Base-by-base conservation (phyloP, 768 basidiomycete species). In the Holtermannia corniformis region DNA sequence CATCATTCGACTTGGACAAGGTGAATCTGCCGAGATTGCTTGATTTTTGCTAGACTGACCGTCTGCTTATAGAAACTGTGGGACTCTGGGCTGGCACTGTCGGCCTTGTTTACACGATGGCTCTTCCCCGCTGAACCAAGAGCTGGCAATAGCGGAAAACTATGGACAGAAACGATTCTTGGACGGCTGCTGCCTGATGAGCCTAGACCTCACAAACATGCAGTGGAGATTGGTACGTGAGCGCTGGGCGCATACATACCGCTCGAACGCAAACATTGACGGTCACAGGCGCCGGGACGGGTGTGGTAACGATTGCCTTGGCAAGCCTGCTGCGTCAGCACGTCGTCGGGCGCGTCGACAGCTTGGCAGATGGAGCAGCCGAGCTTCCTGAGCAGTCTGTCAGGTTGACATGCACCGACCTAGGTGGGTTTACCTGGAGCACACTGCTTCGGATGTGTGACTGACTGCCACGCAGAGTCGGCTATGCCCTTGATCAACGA, bases 1-100 rank as follows among this genome's bases (percentile, higher is more conserved):
- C 86, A 0, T 86, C 86, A 1, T 93, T 88, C 67, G 91, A 92
- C 65, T 76, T 93, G 3, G 91, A 95, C 76, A 93, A 95, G 81
- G 91, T 87, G 57, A 65, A 77, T 59, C 4, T 13, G 22, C 25
- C 21, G 12, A 40, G 19, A 14, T 7, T 21, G 47, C 44, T 42
- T n/a, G n/a, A n/a, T n/a, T n/a, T n/a, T n/a, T n/a, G 47, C 41
- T 19, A 40, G 19, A 25, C 28, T 28, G 25, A 32, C 42, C 3
- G 10, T n/a, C 20, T 5, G 40, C 32, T 47, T 44, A 57, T 74
- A 93, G 91, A 93, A 93, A 88, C 79, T 93, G 50, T 95, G 91
- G 91, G 90, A 93, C 67, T 91, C 89, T 41, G 91, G 91, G 1
- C 78, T 93, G 44, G 89, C 86, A 4, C 73, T 91, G 19, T 83